Evolutionary conservation across 768 basidiomycete species (phyloP), one percentile per base, ranked within the genome.

Genomic region (Clitopilus passeckerianus): DNA sequence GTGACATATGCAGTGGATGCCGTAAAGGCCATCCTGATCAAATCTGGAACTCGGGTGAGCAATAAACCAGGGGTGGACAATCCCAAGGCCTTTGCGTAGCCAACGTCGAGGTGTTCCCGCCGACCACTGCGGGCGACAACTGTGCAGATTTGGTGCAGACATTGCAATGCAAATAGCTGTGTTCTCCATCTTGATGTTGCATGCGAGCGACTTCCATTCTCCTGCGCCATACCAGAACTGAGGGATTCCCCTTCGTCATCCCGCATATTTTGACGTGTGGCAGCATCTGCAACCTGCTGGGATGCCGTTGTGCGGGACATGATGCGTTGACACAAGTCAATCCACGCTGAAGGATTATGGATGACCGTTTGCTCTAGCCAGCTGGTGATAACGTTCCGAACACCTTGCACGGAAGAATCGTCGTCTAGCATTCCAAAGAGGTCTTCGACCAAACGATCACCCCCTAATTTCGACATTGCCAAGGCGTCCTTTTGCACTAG

Each of bases 1-100:
- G 92, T 95, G 33, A 98, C 95, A 69, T 97, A 92, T 4, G 97
- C 95, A 0, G 96, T 93, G 15, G 94, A 95, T 0, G 97, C 95
- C 12, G 93, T 96, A 70, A 99, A 98, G 0, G 97, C 96, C 89
- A 98, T 97, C 74, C 84, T 92, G 73, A 99, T 96, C 59, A 99
- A 77, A 72, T 99, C 97, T 6, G 90, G 86, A 7, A 98, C 86
- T 18, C 95, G 85, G 16, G 90, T 87, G 37, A 91, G 89, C 16
- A 99, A 78, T 52, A 98, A 77, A 1, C 85, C 83, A 6, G 82
- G 76, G 3, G 79, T 68, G 1, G 83, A 74, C 6, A 90, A 63
- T 1, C 90, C 87, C 23, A 80, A 75, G 44, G 72, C 77, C 50
- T 84, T 77, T 1, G 93, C 95, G 62, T 86, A 80, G 1, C 79